These are phyloP conservation scores for Phyllosticta citrichinensis DNA, from an alignment of 2,329 filamentous ascomycete species.

Conservation along the genomic window DNA sequence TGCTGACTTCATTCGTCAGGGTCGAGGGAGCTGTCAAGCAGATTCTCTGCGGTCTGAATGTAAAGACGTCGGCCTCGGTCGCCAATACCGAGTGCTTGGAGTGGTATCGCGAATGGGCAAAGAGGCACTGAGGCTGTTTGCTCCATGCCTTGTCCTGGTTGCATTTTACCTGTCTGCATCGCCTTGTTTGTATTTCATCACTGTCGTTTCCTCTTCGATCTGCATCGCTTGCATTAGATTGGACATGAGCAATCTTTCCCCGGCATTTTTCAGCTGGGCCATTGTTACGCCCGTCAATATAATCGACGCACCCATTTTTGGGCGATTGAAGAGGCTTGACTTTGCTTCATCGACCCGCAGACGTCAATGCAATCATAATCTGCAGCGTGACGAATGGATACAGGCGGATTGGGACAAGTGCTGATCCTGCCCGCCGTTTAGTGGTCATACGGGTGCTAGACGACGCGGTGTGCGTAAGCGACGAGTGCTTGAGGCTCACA, in stretches of 20 bases:
- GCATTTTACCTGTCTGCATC: too few relatives aligned
- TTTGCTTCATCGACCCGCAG: not conserved
- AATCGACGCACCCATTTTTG: not conserved
- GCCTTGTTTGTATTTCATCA: too few relatives aligned
- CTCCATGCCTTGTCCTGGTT: too few relatives aligned
- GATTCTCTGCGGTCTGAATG: conserved; percentile 75
- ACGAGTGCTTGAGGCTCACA: not conserved
- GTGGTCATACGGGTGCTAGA: not conserved
- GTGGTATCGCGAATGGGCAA: conserved; percentile 72
- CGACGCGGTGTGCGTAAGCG: not conserved
- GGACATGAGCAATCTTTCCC: not conserved
- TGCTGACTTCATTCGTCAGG: conserved; percentile 31
- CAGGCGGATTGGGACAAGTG: not conserved
- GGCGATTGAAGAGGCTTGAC: not conserved
- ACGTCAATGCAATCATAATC: not conserved
- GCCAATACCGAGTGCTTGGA: conserved; percentile 80
- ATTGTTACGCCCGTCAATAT: not conserved
- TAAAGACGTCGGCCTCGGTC: conserved; percentile 88
- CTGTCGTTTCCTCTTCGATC: too few relatives aligned
- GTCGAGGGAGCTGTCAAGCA: conserved; percentile 96
- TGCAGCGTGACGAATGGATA: not conserved
- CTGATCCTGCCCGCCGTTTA: not conserved
- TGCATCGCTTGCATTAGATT: not conserved
- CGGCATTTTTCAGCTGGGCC: not conserved
- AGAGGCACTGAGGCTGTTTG: conserved; percentile 13